Evolutionary conservation across 805 yeast species (phyloP).

Genomic region (Metschnikowia cubensis): DNA sequence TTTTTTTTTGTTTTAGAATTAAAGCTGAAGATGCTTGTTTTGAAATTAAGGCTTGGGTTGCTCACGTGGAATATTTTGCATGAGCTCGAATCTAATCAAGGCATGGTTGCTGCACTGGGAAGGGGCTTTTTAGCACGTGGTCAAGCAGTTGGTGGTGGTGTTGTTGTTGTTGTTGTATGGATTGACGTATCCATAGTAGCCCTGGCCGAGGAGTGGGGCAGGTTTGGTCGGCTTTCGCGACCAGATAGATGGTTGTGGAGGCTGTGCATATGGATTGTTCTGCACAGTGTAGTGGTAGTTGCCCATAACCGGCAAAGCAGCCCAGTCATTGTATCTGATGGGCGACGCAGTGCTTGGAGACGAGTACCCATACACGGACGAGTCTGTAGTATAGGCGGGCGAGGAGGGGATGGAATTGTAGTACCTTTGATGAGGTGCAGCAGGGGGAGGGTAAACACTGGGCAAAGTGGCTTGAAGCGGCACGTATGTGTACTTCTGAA

Average conservation of each 20-base stretch:
- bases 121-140: slow-evolving; percentile 6
- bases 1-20: neutral
- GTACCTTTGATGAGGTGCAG: slow-evolving; percentile 3
- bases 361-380: slow-evolving; percentile 18
- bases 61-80: neutral
- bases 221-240: slow-evolving; percentile 8
- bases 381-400: slow-evolving; percentile 14
- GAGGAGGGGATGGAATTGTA: slow-evolving; percentile 19
- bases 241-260: slow-evolving; percentile 23
- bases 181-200: slow-evolving; percentile 29
- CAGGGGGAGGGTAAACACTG: slow-evolving; percentile 3
- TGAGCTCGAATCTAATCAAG: neutral
- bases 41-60: neutral
- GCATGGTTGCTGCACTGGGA: neutral
- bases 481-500: slow-evolving; percentile 26
- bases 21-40: neutral
- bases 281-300: slow-evolving; percentile 5
- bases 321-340: slow-evolving; percentile 19
- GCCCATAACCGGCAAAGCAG: neutral
- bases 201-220: slow-evolving; percentile 11
- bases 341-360: slow-evolving; percentile 31
- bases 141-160: slow-evolving; percentile 23
- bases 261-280: slow-evolving; percentile 3
- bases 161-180: slow-evolving; percentile 31
- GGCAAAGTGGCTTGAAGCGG: slow-evolving; percentile 4